Evolutionary conservation across 148 eudicot species (phyloP), one percentile per base, ranked within the genome.

Genomic region (Spergularia marina): DNA sequence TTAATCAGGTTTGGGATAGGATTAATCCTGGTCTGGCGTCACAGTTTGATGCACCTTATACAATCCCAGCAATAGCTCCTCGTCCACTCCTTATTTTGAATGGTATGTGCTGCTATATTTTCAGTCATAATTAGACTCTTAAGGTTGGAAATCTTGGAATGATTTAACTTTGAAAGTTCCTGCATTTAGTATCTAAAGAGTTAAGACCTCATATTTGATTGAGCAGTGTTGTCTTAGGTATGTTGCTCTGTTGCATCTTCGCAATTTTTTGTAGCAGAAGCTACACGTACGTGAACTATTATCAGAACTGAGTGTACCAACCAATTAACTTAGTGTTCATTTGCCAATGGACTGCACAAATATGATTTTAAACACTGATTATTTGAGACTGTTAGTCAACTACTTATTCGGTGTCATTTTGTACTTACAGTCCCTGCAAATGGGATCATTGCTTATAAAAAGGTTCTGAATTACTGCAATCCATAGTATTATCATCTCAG

Each of bases 1-100:
- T 51, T 41, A 74, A 80, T 44, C 83, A 94, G 98, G 98, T 92
- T 23, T 96, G 99, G 99, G 91, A 92, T 73, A 88, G 85, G 83
- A 89, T 96, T 70, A 89, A 93, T 78, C 98, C 99, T 71, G 98
- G 98, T 80, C 81, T 96, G 67, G 90, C 90, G 21, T 87, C 90
- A 25, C 83, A 85, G 65, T 96, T 96, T 85, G 99, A 96, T 83
- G 75, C 98, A 65, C 96, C 97, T 66, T 79, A 88, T 80, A 84
- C 98, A 60, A 53, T 92, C 62, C 93, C 99, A 73, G 71, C 84
- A 21, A 87, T 96, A 80, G 87, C 91, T 74, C 98, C 98, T 58
- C 95, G 99, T 51, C 98, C 99, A 54, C 82, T 92, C 36, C 83
- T 92, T 65, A 85, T 96, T 79, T 77, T 96, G 83, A 92, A 91